Evolutionary conservation across 208 protist genomes (phyloP).

Genomic region (Leptomonas pyrrhocoris): DNA sequence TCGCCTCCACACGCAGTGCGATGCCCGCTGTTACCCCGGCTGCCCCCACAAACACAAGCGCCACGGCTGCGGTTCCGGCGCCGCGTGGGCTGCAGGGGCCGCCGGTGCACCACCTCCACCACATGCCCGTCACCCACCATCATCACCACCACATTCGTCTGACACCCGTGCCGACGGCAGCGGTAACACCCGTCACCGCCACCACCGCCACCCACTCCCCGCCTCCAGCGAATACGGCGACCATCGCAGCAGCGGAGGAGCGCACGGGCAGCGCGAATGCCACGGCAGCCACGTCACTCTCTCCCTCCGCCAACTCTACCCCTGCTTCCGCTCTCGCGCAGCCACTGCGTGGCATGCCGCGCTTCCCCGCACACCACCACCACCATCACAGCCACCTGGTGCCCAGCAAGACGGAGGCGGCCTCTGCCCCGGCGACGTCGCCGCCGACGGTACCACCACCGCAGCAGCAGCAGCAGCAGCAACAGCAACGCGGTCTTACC

Average conservation of each 20-base stretch:
- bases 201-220: slow-evolving; percentile 5
- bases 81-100: slow-evolving; percentile 18
- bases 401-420: slow-evolving; percentile 9
- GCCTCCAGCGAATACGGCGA: not conserved
- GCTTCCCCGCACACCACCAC: slow-evolving; percentile 32
- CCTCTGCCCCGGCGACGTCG: not conserved
- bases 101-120: slow-evolving; percentile 30
- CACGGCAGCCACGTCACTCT: not conserved
- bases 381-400: slow-evolving; percentile 33
- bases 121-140: slow-evolving; percentile 30
- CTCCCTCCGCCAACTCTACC: slow-evolving; percentile 1
- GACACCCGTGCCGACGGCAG: slow-evolving; percentile 1
- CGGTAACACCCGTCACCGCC: not conserved
- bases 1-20: not conserved
- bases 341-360: slow-evolving; percentile 25
- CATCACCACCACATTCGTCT: slow-evolving; percentile 33
- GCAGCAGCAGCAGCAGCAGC: slow-evolving; percentile 9
- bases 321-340: not conserved
- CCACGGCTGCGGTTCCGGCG: slow-evolving; percentile 8
- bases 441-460: slow-evolving; percentile 3
- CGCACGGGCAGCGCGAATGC: slow-evolving; percentile 9
- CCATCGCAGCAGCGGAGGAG: slow-evolving; percentile 7
- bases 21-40: not conserved
- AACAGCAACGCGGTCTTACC: slow-evolving; percentile 10
- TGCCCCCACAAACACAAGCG: not conserved